A percentile compares a stretch with the other conserved stretches of the same genome.
phyloP scores from a whole-genome alignment of 1,139 yeast genomes.

The Zygosaccharomyces sapae region DNA sequence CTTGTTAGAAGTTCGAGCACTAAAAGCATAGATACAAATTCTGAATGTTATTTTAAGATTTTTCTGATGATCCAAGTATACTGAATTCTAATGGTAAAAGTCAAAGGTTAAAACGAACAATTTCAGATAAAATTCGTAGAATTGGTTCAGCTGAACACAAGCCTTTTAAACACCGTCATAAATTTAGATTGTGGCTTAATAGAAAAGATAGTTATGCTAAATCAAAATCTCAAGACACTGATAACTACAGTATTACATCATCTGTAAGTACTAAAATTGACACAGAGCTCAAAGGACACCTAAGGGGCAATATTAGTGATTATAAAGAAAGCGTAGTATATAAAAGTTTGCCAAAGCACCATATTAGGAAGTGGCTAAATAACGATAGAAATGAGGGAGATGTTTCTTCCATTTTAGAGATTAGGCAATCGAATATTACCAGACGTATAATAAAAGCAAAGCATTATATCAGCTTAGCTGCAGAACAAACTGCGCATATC shows the following conservation, averaged over 20 bases:
- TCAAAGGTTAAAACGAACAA: not conserved
- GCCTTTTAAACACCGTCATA: not conserved
- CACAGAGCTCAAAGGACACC: conserved; percentile 6
- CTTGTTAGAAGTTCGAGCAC: not conserved
- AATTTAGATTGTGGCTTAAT: conserved; percentile 9
- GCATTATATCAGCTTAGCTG: conserved; percentile 7
- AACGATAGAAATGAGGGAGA: conserved; percentile 5
- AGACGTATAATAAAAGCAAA: conserved; percentile 11
- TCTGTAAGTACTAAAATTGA: conserved; percentile 8
- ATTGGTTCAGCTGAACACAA: not conserved
- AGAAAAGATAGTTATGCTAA: conserved; percentile 1
- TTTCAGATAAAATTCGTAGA: not conserved
- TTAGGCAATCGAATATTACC: conserved; percentile 11
- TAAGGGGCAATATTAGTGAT: conserved; percentile 1
- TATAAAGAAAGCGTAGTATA: conserved; percentile 3
- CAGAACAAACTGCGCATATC: conserved; percentile 10
- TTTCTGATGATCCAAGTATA: not conserved
- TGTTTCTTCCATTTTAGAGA: conserved; percentile 8
- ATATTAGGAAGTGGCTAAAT: conserved; percentile 9
- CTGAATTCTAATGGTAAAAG: not conserved
- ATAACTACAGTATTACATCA: conserved; percentile 4
- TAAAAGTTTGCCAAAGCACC: conserved; percentile 6
- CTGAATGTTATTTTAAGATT: not conserved
- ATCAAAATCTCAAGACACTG: not conserved
- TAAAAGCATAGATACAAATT: not conserved